phyloP scores from a whole-genome alignment of 2,329 filamentous ascomycete species.

The Sporothrix curviconia region DNA sequence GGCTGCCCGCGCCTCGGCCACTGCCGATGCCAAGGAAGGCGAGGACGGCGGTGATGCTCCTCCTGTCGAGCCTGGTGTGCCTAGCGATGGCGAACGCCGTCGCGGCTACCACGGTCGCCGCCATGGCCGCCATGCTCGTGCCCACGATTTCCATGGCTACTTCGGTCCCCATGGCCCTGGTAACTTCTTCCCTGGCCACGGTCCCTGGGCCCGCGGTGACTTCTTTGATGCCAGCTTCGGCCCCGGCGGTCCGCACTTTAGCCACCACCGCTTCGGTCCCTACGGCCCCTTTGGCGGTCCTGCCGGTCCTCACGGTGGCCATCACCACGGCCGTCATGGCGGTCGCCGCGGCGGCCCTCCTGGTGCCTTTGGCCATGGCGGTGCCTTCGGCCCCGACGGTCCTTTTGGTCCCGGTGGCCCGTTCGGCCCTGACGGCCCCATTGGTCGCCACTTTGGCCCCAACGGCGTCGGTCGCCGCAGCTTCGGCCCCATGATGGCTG shows the following conservation, averaged over 20 bases:
- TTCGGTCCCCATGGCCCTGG: background rate
- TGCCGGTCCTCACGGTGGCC: constrained; percentile 13
- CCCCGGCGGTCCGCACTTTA: constrained; percentile 15
- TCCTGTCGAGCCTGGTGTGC: background rate
- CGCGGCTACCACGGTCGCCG: background rate
- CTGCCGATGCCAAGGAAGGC: no score
- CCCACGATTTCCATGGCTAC: background rate
- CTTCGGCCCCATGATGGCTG: constrained; percentile 34
- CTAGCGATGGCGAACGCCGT: background rate
- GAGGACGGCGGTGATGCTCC: background rate
- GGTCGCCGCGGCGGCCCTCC: constrained; percentile 10
- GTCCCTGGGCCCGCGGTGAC: background rate
- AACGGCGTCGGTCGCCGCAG: constrained; percentile 24
- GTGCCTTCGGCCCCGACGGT: constrained; percentile 12
- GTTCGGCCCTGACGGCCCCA: constrained; percentile 15
- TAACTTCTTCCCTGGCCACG: background rate
- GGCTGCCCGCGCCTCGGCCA: background rate
- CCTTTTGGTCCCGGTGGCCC: constrained; percentile 8
- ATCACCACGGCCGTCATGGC: constrained; percentile 10
- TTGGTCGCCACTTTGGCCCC: constrained; percentile 11
- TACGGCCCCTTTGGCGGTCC: constrained; percentile 4
- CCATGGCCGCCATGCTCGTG: background rate
- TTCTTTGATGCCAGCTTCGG: constrained; percentile 17
- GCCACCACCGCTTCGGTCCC: constrained; percentile 8
- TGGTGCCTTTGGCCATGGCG: constrained; percentile 10